Base-by-base conservation (phyloP, 768 basidiomycete genomes). In the Rickenella mellea region DNA sequence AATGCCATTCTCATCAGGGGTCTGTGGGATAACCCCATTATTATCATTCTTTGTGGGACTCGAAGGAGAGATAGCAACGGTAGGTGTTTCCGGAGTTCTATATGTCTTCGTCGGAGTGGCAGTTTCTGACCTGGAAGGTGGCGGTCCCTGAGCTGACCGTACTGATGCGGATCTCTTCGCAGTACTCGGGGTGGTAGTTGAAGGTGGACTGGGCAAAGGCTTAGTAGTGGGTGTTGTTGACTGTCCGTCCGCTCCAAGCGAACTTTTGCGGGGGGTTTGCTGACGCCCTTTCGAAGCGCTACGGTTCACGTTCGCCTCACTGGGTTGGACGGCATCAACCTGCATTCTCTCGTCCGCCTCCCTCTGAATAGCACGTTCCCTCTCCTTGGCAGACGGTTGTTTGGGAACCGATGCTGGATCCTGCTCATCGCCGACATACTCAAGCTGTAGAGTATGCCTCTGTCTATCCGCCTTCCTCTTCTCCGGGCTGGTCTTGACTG, bases 391-490 rank as follows among this genome's bases (percentile, higher is more conserved):
- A 44, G 41, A 19, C 29, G 47, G 28, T 25, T 43, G 2, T 53
- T 40, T 6, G 46, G 32, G 2, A 35, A 40, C 8, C 33, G 53
- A 11, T 56, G 58, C 20, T 19, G 26, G 30, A 47, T 51, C 54
- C 2, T 54, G 50, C n/a, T 58, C 57, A 5, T 73, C 72, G 42
- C 81, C 80, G 44, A 83, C 85, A 53, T 97, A 98, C 62, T 99
- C 96, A 45, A 98, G 84, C 60, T 98, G 96, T 36, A 98, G 88
- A 8, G 96, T 98, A 61, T 98, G 92, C 38, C 91, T 69, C 60
- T 85, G 81, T 41, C 70, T 70, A 2, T 62, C 64, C 46, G 66
- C 76, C 48, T 70, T 66, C 56, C 74, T 76, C 42, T 65, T 44
- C 38, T 81, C 66, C 4, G 62, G 67, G 11, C 61, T 54, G 48